A percentile compares a stretch with the other conserved stretches of the same genome.
phyloP scores from a whole-genome alignment of 208 protist species.

The Entamoeba histolytica region DNA sequence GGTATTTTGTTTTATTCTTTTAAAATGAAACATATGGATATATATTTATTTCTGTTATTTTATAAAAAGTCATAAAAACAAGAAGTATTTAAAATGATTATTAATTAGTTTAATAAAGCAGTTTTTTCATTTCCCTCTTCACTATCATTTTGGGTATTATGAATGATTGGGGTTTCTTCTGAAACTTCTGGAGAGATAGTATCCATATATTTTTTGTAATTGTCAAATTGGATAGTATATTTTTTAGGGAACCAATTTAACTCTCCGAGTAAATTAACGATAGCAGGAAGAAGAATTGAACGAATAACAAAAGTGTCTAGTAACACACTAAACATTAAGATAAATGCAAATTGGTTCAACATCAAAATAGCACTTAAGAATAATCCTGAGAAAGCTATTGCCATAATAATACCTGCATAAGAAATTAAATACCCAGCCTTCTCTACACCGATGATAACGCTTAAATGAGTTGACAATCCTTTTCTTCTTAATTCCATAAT shows the following conservation, averaged over 20 bases:
- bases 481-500: constrained; percentile 17
- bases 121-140: too few relatives aligned
- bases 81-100: too few relatives aligned
- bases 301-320: constrained; percentile 38
- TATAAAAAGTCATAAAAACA: too few relatives aligned
- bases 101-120: too few relatives aligned
- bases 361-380: constrained; percentile 15
- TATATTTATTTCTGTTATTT: too few relatives aligned
- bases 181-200: too few relatives aligned
- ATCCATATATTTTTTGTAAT: background rate
- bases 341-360: constrained; percentile 37
- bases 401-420: constrained; percentile 40
- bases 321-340: constrained; percentile 31
- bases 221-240: background rate
- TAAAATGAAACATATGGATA: too few relatives aligned
- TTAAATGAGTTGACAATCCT: background rate
- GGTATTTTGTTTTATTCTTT: too few relatives aligned
- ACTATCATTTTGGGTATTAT: too few relatives aligned
- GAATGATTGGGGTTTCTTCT: too few relatives aligned
- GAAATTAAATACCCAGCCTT: constrained; percentile 37
- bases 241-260: constrained; percentile 33
- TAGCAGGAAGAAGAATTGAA: constrained; percentile 29
- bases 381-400: constrained; percentile 37
- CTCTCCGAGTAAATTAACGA: constrained; percentile 26
- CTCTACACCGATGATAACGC: constrained; percentile 11